Base-by-base conservation (phyloP, 495 filamentous ascomycete genomes). In the Trichoderma parareesei region DNA sequence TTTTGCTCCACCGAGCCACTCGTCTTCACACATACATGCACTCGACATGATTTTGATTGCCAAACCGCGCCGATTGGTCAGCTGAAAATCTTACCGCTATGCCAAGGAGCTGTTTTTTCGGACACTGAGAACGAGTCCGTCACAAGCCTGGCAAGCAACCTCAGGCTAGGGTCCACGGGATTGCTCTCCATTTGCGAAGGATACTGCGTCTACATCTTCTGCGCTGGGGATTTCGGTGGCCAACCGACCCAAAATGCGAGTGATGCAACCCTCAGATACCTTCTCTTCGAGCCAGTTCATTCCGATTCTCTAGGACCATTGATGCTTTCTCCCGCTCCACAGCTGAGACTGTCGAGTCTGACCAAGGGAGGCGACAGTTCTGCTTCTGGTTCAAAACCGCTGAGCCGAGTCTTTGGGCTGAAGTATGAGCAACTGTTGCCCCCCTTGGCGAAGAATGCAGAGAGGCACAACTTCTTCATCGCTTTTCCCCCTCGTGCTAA, bases 391-490 rank as follows among this genome's bases (percentile, higher is more conserved):
- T 18, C 46, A 33, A 62, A 18, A 44, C 20, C 37, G 5, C 13
- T 62, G 20, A 18, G 27, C 27, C 60, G 44, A 43, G 13, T 62
- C 44, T 41, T 64, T 8, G 38, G 49, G 4, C 27, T n/a, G 16
- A 48, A 64, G 14, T 64, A 55, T 37, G 62, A 64, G 27, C 46
- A 53, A 35, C 2, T 64, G 4, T 20, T 64, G 9, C 62, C 62
- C 1, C 16, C n/a, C 8, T 2, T 2, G 7, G 46, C 38, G 27
- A 49, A n/a, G 2, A 43, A 37, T 70, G 64, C n/a, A 69, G 72
- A 57, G 2, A 65, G 68, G 38, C 60, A 63, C 63, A 65, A 53
- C 20, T 73, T 77, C 68, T 75, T 73, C 44, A 64, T 77, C n/a
- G 60, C 70, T 67, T 2, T 70, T 74, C 55, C 75, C 71, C 5